Evolutionary conservation across 2,329 filamentous ascomycete genomes (phyloP).

Genomic region (Pseudofabraea citricarpa): DNA sequence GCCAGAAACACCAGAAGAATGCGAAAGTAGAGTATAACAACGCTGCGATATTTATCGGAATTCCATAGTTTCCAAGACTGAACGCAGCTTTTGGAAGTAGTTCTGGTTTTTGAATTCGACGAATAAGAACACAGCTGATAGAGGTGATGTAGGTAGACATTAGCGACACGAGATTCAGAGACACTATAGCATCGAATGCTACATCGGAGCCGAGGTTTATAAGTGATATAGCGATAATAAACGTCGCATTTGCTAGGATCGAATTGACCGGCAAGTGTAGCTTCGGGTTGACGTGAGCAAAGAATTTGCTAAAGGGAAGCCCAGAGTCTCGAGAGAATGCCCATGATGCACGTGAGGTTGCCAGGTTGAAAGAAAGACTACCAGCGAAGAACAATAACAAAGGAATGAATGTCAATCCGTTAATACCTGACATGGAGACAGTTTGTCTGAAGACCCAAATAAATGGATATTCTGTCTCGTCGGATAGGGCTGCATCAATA

Average conservation of each 20-base stretch:
- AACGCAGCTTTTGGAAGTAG: conserved; percentile 32
- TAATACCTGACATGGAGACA: conserved; percentile 32
- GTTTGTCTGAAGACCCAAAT: conserved; percentile 46
- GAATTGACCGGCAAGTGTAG: conserved; percentile 35
- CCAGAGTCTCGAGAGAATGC: conserved; percentile 38
- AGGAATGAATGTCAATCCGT: conserved; percentile 17
- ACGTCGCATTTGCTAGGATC: conserved; percentile 3
- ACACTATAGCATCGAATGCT: conserved; percentile 46
- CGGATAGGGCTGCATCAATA: conserved; percentile 29
- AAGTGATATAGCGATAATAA: conserved; percentile 6
- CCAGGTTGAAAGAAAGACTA: conserved; percentile 28
- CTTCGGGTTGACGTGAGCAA: conserved; percentile 28
- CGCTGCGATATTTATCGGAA: conserved; percentile 34
- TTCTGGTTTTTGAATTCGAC: conserved; percentile 30
- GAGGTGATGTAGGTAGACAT: conserved; percentile 44
- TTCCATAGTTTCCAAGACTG: conserved; percentile 35
- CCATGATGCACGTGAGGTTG: conserved; percentile 30
- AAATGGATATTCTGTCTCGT: conserved; percentile 39
- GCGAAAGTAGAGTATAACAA: conserved; percentile 36
- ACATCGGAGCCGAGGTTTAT: conserved; percentile 44
- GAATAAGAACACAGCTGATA: conserved; percentile 35
- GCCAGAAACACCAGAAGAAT: conserved; percentile 44
- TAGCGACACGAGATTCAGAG: conserved; percentile 41
- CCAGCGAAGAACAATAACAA: conserved; percentile 32
- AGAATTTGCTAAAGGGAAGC: conserved; percentile 31